phyloP scores from a whole-genome alignment of 495 filamentous ascomycete genomes.

The Talaromyces trachyspermus region DNA sequence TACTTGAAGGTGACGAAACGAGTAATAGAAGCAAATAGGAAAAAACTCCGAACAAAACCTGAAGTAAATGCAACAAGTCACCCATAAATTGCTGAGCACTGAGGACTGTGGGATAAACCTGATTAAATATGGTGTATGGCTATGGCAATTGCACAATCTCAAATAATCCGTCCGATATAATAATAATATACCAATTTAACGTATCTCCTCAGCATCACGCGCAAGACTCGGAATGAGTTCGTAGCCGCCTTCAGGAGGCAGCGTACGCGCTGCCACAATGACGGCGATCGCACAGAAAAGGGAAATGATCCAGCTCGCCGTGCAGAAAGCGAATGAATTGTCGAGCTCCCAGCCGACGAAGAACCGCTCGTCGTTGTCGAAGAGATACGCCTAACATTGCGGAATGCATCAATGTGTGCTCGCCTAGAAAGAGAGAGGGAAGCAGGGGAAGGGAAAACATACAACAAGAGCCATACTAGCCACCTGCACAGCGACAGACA shows the following conservation, averaged over 20 bases:
- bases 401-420: too few relatives aligned
- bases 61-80: too few relatives aligned
- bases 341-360: slow-evolving; percentile 78
- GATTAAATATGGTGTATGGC: too few relatives aligned
- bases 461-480: slow-evolving; percentile 74
- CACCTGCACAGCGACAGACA: slow-evolving; percentile 56
- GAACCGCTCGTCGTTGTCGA: slow-evolving; percentile 79
- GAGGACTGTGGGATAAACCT: too few relatives aligned
- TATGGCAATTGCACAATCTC: too few relatives aligned
- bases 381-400: slow-evolving; percentile 76
- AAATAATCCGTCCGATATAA: background rate
- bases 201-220: background rate
- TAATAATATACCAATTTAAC: background rate
- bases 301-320: slow-evolving; percentile 61
- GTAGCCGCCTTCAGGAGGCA: slow-evolving; percentile 82
- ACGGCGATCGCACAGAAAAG: slow-evolving; percentile 55
- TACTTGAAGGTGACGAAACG: too few relatives aligned
- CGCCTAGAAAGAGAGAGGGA: too few relatives aligned
- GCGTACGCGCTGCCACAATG: slow-evolving; percentile 51
- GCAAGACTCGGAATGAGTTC: slow-evolving; percentile 56
- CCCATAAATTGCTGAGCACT: too few relatives aligned
- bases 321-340: slow-evolving; percentile 69
- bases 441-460: slow-evolving; percentile 26
- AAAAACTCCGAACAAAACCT: too few relatives aligned
- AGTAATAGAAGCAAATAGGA: too few relatives aligned